Evolutionary conservation across 306 rosid genomes (phyloP), one percentile per base, ranked within the genome.

Genomic region (Cajanus cajan): DNA sequence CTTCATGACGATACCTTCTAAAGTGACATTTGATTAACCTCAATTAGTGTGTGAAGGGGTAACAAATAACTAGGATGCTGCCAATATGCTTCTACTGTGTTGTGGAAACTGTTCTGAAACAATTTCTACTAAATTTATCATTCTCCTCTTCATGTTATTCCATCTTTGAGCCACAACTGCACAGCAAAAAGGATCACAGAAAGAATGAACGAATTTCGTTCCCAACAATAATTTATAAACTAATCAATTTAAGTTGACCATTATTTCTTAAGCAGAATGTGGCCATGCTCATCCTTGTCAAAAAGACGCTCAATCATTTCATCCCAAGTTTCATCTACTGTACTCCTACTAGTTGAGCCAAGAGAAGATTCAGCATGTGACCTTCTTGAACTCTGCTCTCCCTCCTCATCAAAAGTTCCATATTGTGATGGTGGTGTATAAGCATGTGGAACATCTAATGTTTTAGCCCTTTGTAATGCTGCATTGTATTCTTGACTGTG

Each of bases 381-480:
- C 68, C 73, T 85, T 8, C 71, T 78, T 0, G 89, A 86, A 76
- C 84, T 74, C 69, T 90, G 90, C 65, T 78, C 89, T 57, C 76
- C 88, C 33, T 41, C 81, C 37, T 71, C 91, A 5, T 82, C 87
- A 75, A 92, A 94, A 67, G 98, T 94, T 51, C 98, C 97, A 24
- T 94, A 94, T 0, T 71, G 84, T 16, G 91, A 89, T 44, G 93
- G 89, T 24, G 90, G 89, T n/a, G 87, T 34, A 77, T 68, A 88
- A 7, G 97, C 97, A 68, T 92, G 97, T 15, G 97, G 98, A 82
- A 94, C 94, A 8, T 86, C 71, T 62, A 94, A 70, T 36, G 95
- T 89, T 66, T 88, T 93, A 4, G 98, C 98, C 82, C 97, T 91
- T 77, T 90, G 91, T 63, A 94, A 78, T 73, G 98, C 98, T 65